phyloP scores from a whole-genome alignment of 768 basidiomycete species.

The Stropharia rugosoannulata region DNA sequence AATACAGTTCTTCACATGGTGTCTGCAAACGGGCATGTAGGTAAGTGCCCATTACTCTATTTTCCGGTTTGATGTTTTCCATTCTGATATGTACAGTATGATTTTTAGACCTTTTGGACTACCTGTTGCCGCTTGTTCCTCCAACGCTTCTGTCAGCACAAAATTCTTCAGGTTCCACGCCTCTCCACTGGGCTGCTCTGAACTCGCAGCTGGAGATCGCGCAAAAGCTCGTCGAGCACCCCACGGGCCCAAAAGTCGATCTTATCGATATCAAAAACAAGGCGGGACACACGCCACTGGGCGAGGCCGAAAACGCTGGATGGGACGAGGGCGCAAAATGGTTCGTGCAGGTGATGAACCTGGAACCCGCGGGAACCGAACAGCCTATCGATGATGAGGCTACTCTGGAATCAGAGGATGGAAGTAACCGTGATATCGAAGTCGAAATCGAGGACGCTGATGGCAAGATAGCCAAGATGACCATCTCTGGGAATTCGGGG shows the following conservation, averaged over 20 bases:
- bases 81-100: slow-evolving; percentile 46
- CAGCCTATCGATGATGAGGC: slow-evolving; percentile 35
- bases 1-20: slow-evolving; percentile 88
- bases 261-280: slow-evolving; percentile 77
- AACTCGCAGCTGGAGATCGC: slow-evolving; percentile 72
- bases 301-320: slow-evolving; percentile 74
- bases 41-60: slow-evolving; percentile 39
- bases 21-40: slow-evolving; percentile 85
- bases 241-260: slow-evolving; percentile 57
- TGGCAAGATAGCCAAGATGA: slow-evolving; percentile 67
- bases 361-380: slow-evolving; percentile 49
- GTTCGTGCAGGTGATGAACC: slow-evolving; percentile 79
- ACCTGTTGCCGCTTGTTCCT: slow-evolving; percentile 62
- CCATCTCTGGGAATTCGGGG: slow-evolving; percentile 31
- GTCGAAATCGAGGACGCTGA: slow-evolving; percentile 75
- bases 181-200: slow-evolving; percentile 89
- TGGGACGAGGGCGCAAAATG: slow-evolving; percentile 86
- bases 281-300: slow-evolving; percentile 74
- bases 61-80: slow-evolving; percentile 5
- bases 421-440: slow-evolving; percentile 47
- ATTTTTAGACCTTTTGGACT: slow-evolving; percentile 68
- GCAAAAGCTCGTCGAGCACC: slow-evolving; percentile 57
- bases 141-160: slow-evolving; percentile 55
- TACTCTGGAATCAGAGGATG: slow-evolving; percentile 26
- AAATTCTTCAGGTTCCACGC: slow-evolving; percentile 76